phyloP scores from a whole-genome alignment of 2,329 filamentous ascomycete species.

The Apiospora phragmitis region DNA sequence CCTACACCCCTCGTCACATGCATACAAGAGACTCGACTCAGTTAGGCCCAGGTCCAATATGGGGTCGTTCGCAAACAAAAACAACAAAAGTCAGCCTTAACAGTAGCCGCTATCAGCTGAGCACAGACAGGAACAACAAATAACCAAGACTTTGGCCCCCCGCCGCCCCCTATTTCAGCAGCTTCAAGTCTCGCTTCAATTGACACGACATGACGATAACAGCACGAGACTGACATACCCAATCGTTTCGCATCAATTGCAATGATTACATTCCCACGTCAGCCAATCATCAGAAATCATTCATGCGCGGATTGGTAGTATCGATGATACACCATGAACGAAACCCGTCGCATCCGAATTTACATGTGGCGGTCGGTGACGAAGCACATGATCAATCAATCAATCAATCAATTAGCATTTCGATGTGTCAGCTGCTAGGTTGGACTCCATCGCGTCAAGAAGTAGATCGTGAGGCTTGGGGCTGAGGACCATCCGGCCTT shows the following conservation, averaged over 20 bases:
- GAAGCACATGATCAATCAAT: conserved; percentile 1
- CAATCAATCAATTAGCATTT: not conserved
- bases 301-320: not conserved
- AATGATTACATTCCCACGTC: not conserved
- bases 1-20: conserved; percentile 4
- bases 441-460: not conserved
- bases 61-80: not conserved
- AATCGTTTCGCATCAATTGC: not conserved
- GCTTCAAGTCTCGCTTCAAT: not conserved
- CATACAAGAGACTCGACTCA: not conserved
- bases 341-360: not conserved
- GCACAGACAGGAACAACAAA: not conserved
- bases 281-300: not conserved
- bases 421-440: not conserved
- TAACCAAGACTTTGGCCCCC: not conserved
- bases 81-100: not conserved
- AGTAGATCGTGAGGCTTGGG: not conserved
- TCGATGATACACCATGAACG: not conserved
- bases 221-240: not conserved
- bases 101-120: not conserved
- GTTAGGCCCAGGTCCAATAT: not conserved
- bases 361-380: not conserved
- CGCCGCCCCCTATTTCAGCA: not conserved
- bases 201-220: not conserved
- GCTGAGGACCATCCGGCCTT: not conserved